phyloP scores from a whole-genome alignment of 1,284 basidiomycete genomes.

The Pyrrhoderma noxium region DNA sequence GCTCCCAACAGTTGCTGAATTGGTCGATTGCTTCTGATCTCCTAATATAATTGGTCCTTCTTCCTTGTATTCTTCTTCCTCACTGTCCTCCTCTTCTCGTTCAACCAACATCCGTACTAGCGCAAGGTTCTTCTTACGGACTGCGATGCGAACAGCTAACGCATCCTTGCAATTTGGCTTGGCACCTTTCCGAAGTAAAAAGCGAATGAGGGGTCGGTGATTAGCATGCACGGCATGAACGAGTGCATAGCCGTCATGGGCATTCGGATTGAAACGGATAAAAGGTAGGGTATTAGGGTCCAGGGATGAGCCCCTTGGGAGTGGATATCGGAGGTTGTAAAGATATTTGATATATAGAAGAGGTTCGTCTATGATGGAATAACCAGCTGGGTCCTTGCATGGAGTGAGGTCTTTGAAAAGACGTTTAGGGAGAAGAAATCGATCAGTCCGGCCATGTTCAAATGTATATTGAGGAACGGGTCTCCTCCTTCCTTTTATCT shows the following conservation, averaged over 20 bases:
- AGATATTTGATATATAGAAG: constrained; percentile 56
- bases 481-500: no score
- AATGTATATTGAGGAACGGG: not conserved
- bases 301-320: not conserved
- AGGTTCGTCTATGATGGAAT: constrained; percentile 47
- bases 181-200: constrained; percentile 66
- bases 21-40: not conserved
- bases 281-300: constrained; percentile 23
- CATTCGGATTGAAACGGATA: constrained; percentile 41
- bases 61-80: not conserved
- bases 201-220: constrained; percentile 56
- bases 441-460: constrained; percentile 1
- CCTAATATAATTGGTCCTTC: no score
- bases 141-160: constrained; percentile 68
- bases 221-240: constrained; percentile 63
- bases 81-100: constrained; percentile 27
- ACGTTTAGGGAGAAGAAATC: constrained; percentile 47
- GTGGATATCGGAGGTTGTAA: constrained; percentile 25
- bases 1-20: not conserved
- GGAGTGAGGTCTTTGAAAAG: constrained; percentile 49
- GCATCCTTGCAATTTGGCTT: constrained; percentile 53
- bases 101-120: constrained; percentile 75
- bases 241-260: constrained; percentile 71
- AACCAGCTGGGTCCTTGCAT: constrained; percentile 23
- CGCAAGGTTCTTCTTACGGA: constrained; percentile 56